These are phyloP conservation scores for Picea glauca DNA, from an alignment of 75 land plant genomes.

Conservation along the genomic window DNA sequence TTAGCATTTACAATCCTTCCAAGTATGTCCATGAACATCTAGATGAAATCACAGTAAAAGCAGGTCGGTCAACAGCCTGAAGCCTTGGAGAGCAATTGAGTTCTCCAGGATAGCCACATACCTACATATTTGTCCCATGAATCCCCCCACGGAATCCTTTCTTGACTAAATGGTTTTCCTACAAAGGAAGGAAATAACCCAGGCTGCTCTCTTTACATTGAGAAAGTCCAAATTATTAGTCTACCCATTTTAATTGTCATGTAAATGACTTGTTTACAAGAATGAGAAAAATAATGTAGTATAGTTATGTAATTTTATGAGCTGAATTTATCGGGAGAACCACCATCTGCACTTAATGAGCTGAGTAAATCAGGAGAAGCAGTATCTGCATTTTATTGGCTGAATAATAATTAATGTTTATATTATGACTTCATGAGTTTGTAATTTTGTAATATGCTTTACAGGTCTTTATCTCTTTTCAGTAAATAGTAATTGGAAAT, in stretches of 20 bases:
- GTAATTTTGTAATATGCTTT: not conserved
- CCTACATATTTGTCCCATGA: too few species aligned
- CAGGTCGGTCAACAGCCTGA: too few species aligned
- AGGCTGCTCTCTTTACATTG: not conserved
- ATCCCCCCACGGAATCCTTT: too few species aligned
- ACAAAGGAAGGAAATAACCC: too few species aligned
- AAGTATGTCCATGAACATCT: too few species aligned
- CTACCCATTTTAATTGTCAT: not conserved
- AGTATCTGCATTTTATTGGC: not conserved
- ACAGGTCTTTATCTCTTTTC: not conserved
- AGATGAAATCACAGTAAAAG: too few species aligned
- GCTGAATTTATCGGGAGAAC: not conserved
- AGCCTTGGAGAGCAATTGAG: too few species aligned
- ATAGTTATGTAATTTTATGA: not conserved
- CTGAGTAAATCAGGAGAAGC: not conserved
- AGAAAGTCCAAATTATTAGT: not conserved
- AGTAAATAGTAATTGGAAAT: not conserved
- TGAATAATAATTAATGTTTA: not conserved
- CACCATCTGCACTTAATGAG: not conserved
- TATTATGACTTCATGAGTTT: not conserved
- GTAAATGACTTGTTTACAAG: not conserved
- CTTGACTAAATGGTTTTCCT: too few species aligned
- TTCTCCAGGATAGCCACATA: too few species aligned
- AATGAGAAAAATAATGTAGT: not conserved
- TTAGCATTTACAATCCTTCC: too few species aligned